Conservation (phyloP, 495 filamentous ascomycete genomes). For the Chaetomidium leptoderma region DNA sequence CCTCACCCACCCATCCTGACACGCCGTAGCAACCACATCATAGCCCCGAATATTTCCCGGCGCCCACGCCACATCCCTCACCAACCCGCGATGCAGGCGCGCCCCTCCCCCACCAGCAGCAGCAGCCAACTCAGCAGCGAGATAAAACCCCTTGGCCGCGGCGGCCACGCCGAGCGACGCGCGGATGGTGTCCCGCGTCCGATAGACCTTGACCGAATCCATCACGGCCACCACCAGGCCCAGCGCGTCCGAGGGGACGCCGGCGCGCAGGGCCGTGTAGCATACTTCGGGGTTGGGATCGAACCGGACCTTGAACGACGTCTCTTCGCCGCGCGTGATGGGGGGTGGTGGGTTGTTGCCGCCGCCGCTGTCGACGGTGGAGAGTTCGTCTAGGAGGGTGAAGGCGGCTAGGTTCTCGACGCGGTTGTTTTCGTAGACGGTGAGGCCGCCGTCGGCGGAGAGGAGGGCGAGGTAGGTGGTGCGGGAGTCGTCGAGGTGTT, state of each 20-base stretch:
- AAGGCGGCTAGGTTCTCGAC: slow-evolving; percentile 78
- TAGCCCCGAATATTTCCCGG: slow-evolving; percentile 79
- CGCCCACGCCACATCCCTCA: slow-evolving; percentile 93
- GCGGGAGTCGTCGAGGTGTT: slow-evolving; percentile 59
- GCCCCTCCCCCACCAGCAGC: no score
- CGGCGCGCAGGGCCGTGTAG: slow-evolving; percentile 69
- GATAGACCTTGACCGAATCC: slow-evolving; percentile 72
- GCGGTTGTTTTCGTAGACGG: slow-evolving; percentile 79
- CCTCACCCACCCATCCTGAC: slow-evolving; percentile 82
- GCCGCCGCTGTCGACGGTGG: slow-evolving; percentile 34
- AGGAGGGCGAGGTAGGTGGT: slow-evolving; percentile 80
- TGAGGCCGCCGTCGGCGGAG: slow-evolving; percentile 72
- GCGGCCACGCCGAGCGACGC: slow-evolving; percentile 48
- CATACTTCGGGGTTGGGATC: slow-evolving; percentile 77
- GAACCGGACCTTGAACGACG: slow-evolving; percentile 77
- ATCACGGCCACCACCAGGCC: slow-evolving; percentile 80
- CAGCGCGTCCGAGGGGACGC: slow-evolving; percentile 67
- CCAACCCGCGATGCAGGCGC: slow-evolving; percentile 58
- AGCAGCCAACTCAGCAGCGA: slow-evolving; percentile 67
- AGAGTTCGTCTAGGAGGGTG: slow-evolving; percentile 63
- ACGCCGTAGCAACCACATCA: slow-evolving; percentile 86
- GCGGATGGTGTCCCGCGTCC: slow-evolving; percentile 59
- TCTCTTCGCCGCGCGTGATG: slow-evolving; percentile 65
- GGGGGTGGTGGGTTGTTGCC: slow-evolving; percentile 28
- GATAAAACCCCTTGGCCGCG: slow-evolving; percentile 63